Base-by-base conservation (phyloP, 1,139 yeast genomes). In the Meyerozyma carpophila region DNA sequence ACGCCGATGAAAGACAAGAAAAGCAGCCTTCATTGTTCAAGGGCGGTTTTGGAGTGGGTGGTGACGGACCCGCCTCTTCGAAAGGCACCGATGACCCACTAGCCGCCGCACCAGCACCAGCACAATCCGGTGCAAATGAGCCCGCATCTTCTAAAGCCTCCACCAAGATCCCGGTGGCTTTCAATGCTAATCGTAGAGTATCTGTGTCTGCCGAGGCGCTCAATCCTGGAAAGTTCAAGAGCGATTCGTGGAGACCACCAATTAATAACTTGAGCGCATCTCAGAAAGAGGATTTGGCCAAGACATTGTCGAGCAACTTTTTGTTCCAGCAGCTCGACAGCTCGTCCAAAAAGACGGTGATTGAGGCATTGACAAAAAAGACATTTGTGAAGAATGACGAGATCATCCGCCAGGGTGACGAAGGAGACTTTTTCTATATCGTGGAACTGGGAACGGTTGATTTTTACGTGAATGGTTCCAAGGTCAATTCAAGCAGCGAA, bases 381-480 rank as follows among this genome's bases (percentile, higher is more conserved):
- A 65, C 68, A 42, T 80, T 82, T 42, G 57, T 75, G 5, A 72
- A 77, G 45, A 86, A 81, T 44, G 68, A 80, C 9, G 82, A 79
- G 52, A 84, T 93, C 50, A 91, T 93, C 58, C 79, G 73, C 54
- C 98, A 93, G 66, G 98, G 98, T 44, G 98, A 90, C 59, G 96
- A 88, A 61, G 98, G 98, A 53, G 97, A 93, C 65, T 93, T 72
- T 63, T 90, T 93, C 62, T 93, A 91, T 64, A 83, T 93, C 43
- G 82, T 93, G 47, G 98, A 93, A 66, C 65, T 71, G 9, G 98
- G 98, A 44, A 67, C 77, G 1, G 96, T 93, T 43, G 94, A 88
- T 51, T 90, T 82, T 58, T 77, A 76, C 53, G 91, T 86, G 40
- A 80, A 88, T 59, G 91, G 84, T 42, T 64, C 77, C 43, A 78